Evolutionary conservation across 108 stramenopile species (phyloP), one percentile per base, ranked within the genome.

Genomic region (Skeletonema grethae): DNA sequence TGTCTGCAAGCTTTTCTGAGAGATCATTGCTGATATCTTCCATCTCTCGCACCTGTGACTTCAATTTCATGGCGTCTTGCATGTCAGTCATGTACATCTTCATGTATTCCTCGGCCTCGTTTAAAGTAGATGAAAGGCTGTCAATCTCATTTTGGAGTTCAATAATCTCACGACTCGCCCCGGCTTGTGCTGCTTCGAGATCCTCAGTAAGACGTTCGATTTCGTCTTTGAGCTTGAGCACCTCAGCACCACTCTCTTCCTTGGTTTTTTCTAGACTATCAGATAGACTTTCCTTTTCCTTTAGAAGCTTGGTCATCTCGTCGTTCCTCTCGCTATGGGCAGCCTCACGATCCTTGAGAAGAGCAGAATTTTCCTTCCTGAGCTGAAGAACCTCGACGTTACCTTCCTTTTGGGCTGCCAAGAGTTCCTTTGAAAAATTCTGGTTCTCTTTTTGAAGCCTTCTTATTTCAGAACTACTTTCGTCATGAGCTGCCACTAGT

Each of bases 1-100:
- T 63, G 39, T 29, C 63, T 29, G 63, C 35, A 63, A 63, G 36
- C 36, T 63, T 13, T 32, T 13, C 43, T 2, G 35, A 57, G 38
- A 80, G 79, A 56, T 80, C 71, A 1, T 36, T 31, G 32, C 73
- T 80, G 32, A 69, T 73, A 12, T 73, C 72, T 57, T 66, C 61
- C n/a, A 80, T 53, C 29, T 80, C 79, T 62, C 53, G 63, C 63
- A 80, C n/a, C 68, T 64, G 65, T 30, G 43, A 60, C 41, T 69
- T 80, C 20, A 73, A 29, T 45, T 69, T 72, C 25, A 30, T 62
- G 3, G 72, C 50, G 20, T 69, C 59, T n/a, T 73, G 50, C 11
- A 80, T 34, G 35, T 80, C 79, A 15, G 57, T 72, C 57, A 68
- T 53, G 61, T 72, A 72, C 36, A 62, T 50, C 39, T 62, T 34